A percentile compares a stretch with the other conserved stretches of the same genome.
phyloP scores from a whole-genome alignment of 208 protist species.

The Acanthamoeba healyi region DNA sequence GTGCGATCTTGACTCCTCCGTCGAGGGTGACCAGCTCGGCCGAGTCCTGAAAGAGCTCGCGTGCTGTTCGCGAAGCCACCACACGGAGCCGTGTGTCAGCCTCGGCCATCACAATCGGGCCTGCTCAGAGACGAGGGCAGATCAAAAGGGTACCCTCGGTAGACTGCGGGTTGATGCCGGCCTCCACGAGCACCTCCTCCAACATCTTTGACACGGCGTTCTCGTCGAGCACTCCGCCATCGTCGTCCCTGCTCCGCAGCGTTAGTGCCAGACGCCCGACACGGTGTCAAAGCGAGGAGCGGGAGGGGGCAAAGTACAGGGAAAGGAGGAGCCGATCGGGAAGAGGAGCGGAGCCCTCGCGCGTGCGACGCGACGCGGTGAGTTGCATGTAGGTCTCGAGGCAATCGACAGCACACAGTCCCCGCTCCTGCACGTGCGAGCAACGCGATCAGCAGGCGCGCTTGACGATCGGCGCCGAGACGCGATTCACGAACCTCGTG shows the following conservation, averaged over 20 bases:
- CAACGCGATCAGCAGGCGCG: background rate
- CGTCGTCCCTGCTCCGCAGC: background rate
- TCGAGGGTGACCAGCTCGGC: slow-evolving; percentile 22
- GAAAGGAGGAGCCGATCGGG: background rate
- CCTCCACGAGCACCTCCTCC: slow-evolving; percentile 13
- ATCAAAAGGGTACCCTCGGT: slow-evolving; percentile 9
- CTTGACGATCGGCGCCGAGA: no score
- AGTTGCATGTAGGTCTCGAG: background rate
- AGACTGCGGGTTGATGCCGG: background rate
- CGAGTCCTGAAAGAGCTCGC: slow-evolving; percentile 57
- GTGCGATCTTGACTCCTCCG: slow-evolving; percentile 49
- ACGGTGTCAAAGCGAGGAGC: no score
- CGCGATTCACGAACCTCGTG: background rate
- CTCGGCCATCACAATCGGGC: no score
- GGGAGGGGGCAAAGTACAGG: background rate
- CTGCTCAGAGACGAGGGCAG: no score
- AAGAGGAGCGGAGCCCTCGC: background rate
- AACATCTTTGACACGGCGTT: background rate
- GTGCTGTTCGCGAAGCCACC: background rate
- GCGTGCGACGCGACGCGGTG: background rate
- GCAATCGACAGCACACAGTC: background rate
- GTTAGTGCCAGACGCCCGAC: background rate
- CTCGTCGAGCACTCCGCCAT: background rate
- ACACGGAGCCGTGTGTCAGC: no score
- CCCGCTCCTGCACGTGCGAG: background rate